Percentiles rank a stretch among this genome's conserved stretches.
phyloP scores from a whole-genome alignment of 306 rosid genomes.

The Gynostemma pentaphyllum region DNA sequence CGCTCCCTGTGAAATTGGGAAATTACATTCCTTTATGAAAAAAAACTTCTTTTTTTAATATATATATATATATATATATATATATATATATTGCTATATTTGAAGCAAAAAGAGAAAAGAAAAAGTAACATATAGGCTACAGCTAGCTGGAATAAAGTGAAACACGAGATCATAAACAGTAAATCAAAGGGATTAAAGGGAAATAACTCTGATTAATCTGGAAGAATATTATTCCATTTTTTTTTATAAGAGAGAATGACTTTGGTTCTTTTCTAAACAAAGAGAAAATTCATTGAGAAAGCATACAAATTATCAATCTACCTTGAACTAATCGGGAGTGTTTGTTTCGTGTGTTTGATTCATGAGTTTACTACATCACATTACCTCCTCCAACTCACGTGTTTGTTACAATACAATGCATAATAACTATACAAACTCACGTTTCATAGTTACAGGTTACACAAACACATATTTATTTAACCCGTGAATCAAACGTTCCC shows the following conservation, averaged over 20 bases:
- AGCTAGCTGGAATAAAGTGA: slow-evolving; percentile 3
- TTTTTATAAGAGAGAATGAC: neutral
- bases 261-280: neutral
- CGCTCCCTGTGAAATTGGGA: neutral
- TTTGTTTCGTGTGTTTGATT: too few species aligned
- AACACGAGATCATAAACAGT: slow-evolving; percentile 3
- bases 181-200: slow-evolving; percentile 3
- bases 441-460: too few species aligned
- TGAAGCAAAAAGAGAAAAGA: neutral
- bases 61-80: too few species aligned
- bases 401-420: too few species aligned
- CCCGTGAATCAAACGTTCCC: too few species aligned
- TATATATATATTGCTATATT: too few species aligned
- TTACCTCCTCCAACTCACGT: too few species aligned
- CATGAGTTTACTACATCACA: too few species aligned
- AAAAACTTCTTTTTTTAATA: neutral
- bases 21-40: neutral
- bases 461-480: too few species aligned
- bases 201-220: neutral
- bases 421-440: too few species aligned
- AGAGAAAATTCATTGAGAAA: neutral
- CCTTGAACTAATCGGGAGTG: too few species aligned
- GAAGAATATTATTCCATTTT: neutral
- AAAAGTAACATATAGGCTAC: neutral
- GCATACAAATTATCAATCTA: too few species aligned